Percentiles rank a stretch among this genome's conserved stretches.
phyloP scores from a whole-genome alignment of 306 rosid genomes.

The Spatholobus suberectus region DNA sequence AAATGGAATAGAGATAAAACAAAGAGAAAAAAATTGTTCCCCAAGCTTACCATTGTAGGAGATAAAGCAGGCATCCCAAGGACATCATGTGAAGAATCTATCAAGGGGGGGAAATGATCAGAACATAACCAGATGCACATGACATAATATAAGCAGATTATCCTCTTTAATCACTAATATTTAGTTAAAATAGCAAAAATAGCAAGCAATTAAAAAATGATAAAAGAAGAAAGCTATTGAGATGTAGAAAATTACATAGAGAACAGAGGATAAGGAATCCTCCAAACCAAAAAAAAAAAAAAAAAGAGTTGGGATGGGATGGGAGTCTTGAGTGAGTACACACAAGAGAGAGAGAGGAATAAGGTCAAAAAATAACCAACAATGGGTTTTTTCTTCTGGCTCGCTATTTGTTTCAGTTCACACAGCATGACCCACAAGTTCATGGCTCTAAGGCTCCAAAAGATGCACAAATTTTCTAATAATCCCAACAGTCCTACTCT shows the following conservation, averaged over 20 bases:
- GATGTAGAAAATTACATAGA: neutral
- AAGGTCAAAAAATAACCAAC: neutral
- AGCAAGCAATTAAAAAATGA: neutral
- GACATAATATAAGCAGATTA: slow-evolving; percentile 23
- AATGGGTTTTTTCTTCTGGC: neutral
- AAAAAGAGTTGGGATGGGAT: neutral
- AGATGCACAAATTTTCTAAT: neutral
- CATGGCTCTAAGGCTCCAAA: neutral
- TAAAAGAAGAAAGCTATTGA: slow-evolving; percentile 4
- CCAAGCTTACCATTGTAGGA: slow-evolving; percentile 91
- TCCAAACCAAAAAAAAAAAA: neutral
- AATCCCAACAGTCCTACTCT: neutral
- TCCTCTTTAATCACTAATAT: slow-evolving; percentile 27
- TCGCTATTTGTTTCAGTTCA: neutral
- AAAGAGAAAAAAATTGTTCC: neutral
- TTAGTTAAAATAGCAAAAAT: neutral
- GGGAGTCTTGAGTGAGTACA: neutral
- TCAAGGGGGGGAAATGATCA: slow-evolving; percentile 29
- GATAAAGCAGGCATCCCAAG: slow-evolving; percentile 95
- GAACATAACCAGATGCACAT: slow-evolving; percentile 11
- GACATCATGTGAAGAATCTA: slow-evolving; percentile 74
- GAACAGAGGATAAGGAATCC: neutral
- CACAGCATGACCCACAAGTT: neutral
- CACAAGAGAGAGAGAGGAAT: neutral
- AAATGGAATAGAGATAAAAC: slow-evolving; percentile 28